Percentiles rank a stretch among this genome's conserved stretches.
phyloP scores from a whole-genome alignment of 2,329 filamentous ascomycete species.

The Coleophoma crateriformis region DNA sequence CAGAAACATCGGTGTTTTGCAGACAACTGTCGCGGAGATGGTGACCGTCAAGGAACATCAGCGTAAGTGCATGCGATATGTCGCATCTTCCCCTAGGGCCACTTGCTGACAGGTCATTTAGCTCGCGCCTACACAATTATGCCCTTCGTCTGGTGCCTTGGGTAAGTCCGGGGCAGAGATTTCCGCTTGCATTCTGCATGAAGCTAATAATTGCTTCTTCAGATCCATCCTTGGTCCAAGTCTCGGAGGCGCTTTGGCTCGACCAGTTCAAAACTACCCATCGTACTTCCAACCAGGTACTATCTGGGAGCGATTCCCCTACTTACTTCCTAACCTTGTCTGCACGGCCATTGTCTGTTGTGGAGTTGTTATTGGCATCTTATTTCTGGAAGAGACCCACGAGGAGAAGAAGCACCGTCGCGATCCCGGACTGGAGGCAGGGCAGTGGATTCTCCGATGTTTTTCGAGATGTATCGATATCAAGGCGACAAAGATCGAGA shows the following conservation, averaged over 20 bases:
- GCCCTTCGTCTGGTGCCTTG: constrained; percentile 97
- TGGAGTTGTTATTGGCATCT: constrained; percentile 70
- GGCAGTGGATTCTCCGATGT: constrained; percentile 59
- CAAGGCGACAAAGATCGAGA: constrained; percentile 30
- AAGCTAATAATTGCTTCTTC: constrained; percentile 17
- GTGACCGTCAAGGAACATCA: constrained; percentile 92
- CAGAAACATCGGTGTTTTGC: constrained; percentile 89
- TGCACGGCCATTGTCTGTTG: constrained; percentile 73
- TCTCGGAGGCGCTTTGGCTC: constrained; percentile 83
- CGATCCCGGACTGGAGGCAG: constrained; percentile 73
- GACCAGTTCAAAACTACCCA: constrained; percentile 80
- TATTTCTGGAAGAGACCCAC: constrained; percentile 95
- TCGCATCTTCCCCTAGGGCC: constrained; percentile 23
- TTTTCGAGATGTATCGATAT: constrained; percentile 18
- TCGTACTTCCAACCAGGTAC: constrained; percentile 64
- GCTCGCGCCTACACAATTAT: constrained; percentile 94
- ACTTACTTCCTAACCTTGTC: constrained; percentile 87
- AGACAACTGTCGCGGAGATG: constrained; percentile 91
- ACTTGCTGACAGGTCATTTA: constrained; percentile 31
- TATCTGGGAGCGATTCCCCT: constrained; percentile 83
- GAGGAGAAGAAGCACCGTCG: constrained; percentile 69
- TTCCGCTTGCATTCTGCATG: constrained; percentile 15
- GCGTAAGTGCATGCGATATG: constrained; percentile 49
- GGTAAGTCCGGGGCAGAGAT: constrained; percentile 42
- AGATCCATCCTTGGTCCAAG: constrained; percentile 89